Evolutionary conservation across 2,329 filamentous ascomycete species (phyloP).

Genomic region (Ascochyta fabae): DNA sequence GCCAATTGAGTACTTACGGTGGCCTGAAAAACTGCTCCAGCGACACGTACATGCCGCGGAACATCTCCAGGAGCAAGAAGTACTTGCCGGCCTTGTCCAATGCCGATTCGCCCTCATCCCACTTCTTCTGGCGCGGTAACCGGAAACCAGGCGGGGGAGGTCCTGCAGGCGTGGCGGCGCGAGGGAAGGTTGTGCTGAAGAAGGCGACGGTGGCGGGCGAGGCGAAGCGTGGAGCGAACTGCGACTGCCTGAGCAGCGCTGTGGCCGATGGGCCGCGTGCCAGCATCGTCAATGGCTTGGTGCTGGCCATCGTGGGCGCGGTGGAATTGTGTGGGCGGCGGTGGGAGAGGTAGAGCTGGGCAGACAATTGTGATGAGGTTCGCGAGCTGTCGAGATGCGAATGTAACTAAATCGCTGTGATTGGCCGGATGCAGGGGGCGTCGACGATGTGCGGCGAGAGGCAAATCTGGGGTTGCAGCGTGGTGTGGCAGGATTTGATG

Average conservation of each 20-base stretch:
- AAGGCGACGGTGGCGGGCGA: slow-evolving; percentile 59
- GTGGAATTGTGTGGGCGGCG: slow-evolving; percentile 33
- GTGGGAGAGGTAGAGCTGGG: slow-evolving; percentile 28
- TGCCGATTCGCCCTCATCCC: slow-evolving; percentile 80
- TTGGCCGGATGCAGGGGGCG: slow-evolving; percentile 39
- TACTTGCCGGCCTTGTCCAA: slow-evolving; percentile 88
- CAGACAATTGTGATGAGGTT: slow-evolving; percentile 27
- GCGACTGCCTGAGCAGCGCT: slow-evolving; percentile 46
- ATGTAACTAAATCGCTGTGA: slow-evolving; percentile 34
- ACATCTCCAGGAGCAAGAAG: slow-evolving; percentile 95
- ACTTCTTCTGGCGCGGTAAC: slow-evolving; percentile 73
- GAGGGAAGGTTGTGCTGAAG: slow-evolving; percentile 69
- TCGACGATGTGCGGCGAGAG: slow-evolving; percentile 13
- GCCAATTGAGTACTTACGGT: slow-evolving; percentile 71
- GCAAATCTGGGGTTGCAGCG: slow-evolving; percentile 16
- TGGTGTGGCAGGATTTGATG: neutral
- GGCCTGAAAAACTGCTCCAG: slow-evolving; percentile 98
- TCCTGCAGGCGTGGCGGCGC: slow-evolving; percentile 71
- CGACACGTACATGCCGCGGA: slow-evolving; percentile 96
- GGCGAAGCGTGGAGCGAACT: slow-evolving; percentile 45
- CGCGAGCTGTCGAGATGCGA: slow-evolving; percentile 27
- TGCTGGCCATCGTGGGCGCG: slow-evolving; percentile 55
- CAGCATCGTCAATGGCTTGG: slow-evolving; percentile 56
- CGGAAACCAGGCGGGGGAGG: slow-evolving; percentile 83
- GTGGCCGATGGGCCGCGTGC: slow-evolving; percentile 53